Conservation (phyloP, 345 rosid species). For the Tarenaya hassleriana region DNA sequence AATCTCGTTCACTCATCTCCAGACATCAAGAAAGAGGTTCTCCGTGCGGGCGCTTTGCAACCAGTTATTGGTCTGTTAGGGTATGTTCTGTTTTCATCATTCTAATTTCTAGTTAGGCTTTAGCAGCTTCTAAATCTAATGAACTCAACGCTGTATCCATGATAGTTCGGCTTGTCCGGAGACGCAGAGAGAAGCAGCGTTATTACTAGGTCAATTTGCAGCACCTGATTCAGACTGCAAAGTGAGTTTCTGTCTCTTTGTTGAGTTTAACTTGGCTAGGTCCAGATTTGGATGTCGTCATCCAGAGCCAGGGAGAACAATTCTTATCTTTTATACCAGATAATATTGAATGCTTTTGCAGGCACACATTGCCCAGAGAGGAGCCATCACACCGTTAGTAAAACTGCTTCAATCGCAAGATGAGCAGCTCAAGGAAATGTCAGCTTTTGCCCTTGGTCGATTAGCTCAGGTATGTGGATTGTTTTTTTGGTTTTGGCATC, state of each 20-base stretch:
- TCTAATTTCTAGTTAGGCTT: no score
- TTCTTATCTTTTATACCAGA: slow-evolving; percentile 16
- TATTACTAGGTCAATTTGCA: slow-evolving; percentile 96
- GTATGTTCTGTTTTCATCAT: slow-evolving; percentile 30
- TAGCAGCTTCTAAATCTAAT: no score
- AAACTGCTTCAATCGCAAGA: slow-evolving; percentile 92
- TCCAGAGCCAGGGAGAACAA: no score
- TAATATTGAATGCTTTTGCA: slow-evolving; percentile 27
- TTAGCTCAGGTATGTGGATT: slow-evolving; percentile 99
- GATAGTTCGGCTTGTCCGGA: slow-evolving; percentile 93
- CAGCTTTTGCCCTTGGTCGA: slow-evolving; percentile 99
- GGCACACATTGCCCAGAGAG: slow-evolving; percentile 99
- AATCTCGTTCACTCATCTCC: slow-evolving; percentile 97
- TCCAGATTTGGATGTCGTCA: no score
- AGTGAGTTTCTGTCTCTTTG: slow-evolving; percentile 30
- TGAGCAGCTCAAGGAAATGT: slow-evolving; percentile 94
- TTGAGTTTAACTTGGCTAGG: background rate
- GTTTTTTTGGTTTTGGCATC: slow-evolving; percentile 17
- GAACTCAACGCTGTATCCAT: no score
- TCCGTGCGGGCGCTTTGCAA: slow-evolving; percentile 90
- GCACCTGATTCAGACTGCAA: slow-evolving; percentile 98
- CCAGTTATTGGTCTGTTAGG: slow-evolving; percentile 91
- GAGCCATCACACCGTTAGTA: slow-evolving; percentile 89
- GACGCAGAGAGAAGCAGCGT: slow-evolving; percentile 99
- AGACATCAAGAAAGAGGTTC: slow-evolving; percentile 87